These are phyloP conservation scores for Dalbergia oliveri DNA, from an alignment of 306 rosid genomes.

Conservation along the genomic window DNA sequence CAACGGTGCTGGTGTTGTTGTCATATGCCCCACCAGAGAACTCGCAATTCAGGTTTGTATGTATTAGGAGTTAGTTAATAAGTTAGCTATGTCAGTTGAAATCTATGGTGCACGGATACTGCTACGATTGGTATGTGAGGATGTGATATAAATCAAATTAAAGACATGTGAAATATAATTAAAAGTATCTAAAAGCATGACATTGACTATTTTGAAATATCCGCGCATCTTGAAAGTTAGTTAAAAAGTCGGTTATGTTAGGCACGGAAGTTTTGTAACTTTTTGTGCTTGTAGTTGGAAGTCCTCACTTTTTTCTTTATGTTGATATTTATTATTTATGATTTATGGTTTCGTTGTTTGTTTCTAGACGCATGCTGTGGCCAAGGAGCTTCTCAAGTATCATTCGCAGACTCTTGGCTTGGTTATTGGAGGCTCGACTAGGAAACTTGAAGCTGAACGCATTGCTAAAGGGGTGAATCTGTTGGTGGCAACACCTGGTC, in stretches of 20 bases:
- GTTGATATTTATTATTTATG: not conserved
- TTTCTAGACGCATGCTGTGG: conserved; percentile 86
- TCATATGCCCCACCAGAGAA: conserved; percentile 96
- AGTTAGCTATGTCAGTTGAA: too few relatives aligned
- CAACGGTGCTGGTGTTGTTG: conserved; percentile 80
- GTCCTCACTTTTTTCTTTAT: not conserved
- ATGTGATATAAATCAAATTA: too few relatives aligned
- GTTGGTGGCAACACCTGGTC: conserved; percentile 94
- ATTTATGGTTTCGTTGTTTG: not conserved
- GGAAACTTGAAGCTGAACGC: conserved; percentile 89
- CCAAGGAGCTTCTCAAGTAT: conserved; percentile 84
- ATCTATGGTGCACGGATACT: too few relatives aligned
- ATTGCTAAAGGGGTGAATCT: conserved; percentile 81
- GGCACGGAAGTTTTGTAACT: too few relatives aligned
- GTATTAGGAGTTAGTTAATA: not conserved
- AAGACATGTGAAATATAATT: too few relatives aligned
- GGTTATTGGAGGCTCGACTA: conserved; percentile 85
- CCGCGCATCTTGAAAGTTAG: too few relatives aligned
- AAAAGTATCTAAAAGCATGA: too few relatives aligned
- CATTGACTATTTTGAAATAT: too few relatives aligned
- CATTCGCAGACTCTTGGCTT: conserved; percentile 92
- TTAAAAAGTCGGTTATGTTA: too few relatives aligned
- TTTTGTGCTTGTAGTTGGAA: not conserved
- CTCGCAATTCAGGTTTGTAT: conserved; percentile 92
- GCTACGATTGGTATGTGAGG: too few relatives aligned